Base-by-base conservation (phyloP, 2,329 filamentous ascomycete genomes). In the Fusarium xyrophilum region DNA sequence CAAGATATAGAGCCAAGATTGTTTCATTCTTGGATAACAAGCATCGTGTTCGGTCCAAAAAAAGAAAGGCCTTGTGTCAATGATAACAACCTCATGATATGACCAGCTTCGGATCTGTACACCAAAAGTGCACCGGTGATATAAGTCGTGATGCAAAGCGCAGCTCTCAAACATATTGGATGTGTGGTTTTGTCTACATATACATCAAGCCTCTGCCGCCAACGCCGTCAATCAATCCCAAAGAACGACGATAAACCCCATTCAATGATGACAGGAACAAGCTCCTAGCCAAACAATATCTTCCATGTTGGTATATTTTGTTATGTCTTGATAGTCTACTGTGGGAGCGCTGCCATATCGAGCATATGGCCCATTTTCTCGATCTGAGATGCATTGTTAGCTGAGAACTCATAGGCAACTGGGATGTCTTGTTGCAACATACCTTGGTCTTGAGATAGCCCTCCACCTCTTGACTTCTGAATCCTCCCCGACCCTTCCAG, bases 381-480 rank as follows among this genome's bases (percentile, higher is more conserved):
- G 68, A 96, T 94, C 91, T 93, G 63, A 23, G 8, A 15, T 7
- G 52, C 17, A 15, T 14, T 25, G 68, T 78, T 63, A 78, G 73
- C 47, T 14, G 38, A 25, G 4, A 12, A 5, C 25, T 7, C 25
- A 25, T n/a, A 9, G 3, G n/a, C 0, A 46, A 21, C 14, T 10
- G 1, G 11, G 0, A 0, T 23, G 27, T 13, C 10, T 21, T 17
- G 14, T 13, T 30, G 5, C 12, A 23, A 17, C 56, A 79, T 87
- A 95, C 93, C 89, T 99, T 99, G 5, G 96, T 97, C 78, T 91
- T 92, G 67, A 99, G 82, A 82, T 99, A 99, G 10, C 92, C 93
- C 73, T 97, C 93, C 47, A 98, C 92, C 80, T 99, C 96, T 56
- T 89, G 86, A 74, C 95, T 95, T 64, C 88, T 87, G 66, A 98